Evolutionary conservation across 306 rosid genomes (phyloP), one percentile per base, ranked within the genome.

Genomic region (Quercus agrifolia): DNA sequence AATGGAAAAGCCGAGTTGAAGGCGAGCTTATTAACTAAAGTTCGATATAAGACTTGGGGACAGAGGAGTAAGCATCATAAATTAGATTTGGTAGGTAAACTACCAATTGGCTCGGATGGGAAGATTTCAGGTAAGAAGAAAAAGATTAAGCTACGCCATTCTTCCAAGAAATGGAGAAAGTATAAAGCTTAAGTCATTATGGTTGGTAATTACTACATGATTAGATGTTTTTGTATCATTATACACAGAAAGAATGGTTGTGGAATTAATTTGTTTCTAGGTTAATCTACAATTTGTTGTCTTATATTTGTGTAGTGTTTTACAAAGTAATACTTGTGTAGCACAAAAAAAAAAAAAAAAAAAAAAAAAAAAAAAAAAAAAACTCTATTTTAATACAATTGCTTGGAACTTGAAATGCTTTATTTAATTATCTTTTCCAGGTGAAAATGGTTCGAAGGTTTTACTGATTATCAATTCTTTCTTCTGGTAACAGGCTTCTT

Each of bases 1-100:
- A 79, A 89, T 31, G 83, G 86, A 83, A 89, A 87, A 12, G 80
- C 80, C 2, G 89, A 82, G 78, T 61, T 89, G 75, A 81, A 76
- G 82, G 89, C 69, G 51, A 73, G 77, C 57, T 33, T 89, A 31
- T 33, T 15, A 35, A 83, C 87, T 28, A 71, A 77, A 75, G 6
- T 86, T 46, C 77, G 61, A 9, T 86, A 78, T 82, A 86, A 79
- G 82, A 89, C 87, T 46, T 85, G 83, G 89, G 92, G 92, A 21
- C 75, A 83, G 46, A 86, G 49, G 86, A 86, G 89, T 81, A 85
- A 83, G 83, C 86, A 59, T 56, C 87, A 78, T 18, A 79, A 79
- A 58, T 52, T 83, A 75, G 76, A 71, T 58, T 72, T 80, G 71
- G 66, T 46, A 19, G 86, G 86, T 18, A 19, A 23, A 56, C 52